Percentiles rank a stretch among this genome's conserved stretches.
Conservation (phyloP, 2,329 filamentous ascomycete species). For the Colletotrichum spaethianum region DNA sequence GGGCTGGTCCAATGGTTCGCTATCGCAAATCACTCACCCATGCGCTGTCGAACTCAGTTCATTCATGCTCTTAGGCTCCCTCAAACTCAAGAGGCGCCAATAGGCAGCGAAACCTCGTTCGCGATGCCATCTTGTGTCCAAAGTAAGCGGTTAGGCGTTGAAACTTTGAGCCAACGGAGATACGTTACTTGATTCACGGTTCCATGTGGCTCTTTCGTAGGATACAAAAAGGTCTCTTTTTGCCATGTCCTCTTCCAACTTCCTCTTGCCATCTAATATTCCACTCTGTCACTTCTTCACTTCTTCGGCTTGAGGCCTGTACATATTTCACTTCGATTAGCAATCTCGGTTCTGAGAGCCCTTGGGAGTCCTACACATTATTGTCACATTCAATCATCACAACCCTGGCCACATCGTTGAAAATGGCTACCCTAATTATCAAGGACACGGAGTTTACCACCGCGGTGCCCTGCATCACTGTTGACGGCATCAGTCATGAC, state of each 20-base stretch:
- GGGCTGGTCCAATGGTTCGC: too few relatives aligned
- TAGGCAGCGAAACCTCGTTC: background rate
- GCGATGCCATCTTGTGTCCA: background rate
- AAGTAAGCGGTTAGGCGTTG: background rate
- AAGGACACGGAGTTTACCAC: background rate
- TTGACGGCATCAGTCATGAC: background rate
- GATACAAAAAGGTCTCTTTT: background rate
- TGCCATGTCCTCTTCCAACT: background rate
- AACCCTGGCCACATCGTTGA: background rate
- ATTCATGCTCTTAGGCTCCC: too few relatives aligned
- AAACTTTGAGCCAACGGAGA: background rate
- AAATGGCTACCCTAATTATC: background rate
- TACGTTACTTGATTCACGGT: background rate
- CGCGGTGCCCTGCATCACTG: background rate
- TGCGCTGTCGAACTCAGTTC: background rate
- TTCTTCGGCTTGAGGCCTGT: background rate
- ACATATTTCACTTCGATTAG: background rate
- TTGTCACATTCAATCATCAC: background rate
- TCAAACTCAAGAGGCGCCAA: background rate
- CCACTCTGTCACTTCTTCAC: background rate
- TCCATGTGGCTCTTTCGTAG: background rate
- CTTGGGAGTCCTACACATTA: background rate
- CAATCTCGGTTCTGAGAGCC: background rate
- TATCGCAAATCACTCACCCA: background rate
- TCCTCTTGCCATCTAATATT: background rate